phyloP scores from a whole-genome alignment of 2,329 filamentous ascomycete species.

The Huntiella abstrusa region DNA sequence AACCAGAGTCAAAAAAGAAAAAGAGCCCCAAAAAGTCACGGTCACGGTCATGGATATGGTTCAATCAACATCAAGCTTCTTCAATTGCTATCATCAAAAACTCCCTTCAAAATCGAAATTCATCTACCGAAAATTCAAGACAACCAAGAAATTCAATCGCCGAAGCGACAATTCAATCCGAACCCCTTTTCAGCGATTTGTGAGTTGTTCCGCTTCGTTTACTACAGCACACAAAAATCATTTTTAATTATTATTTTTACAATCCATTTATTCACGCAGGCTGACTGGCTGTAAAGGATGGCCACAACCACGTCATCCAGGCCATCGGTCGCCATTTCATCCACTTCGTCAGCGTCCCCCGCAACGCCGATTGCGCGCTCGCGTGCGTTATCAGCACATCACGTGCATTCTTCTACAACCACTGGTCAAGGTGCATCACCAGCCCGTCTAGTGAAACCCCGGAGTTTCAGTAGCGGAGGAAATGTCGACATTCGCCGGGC shows the following conservation, averaged over 20 bases:
- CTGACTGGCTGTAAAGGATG: neutral
- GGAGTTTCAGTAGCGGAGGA: constrained; percentile 3
- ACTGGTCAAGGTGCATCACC: neutral
- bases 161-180: no score
- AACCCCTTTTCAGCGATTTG: neutral
- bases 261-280: neutral
- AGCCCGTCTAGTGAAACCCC: constrained; percentile 1
- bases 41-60: neutral
- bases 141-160: no score
- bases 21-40: no score
- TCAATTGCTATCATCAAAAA: neutral
- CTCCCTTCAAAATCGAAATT: neutral
- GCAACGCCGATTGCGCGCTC: constrained; percentile 3
- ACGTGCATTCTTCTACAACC: neutral
- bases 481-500: constrained; percentile 10
- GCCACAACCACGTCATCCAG: constrained; percentile 8
- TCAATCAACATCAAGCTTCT: neutral
- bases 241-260: neutral
- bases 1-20: no score
- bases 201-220: neutral
- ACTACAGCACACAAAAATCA: neutral
- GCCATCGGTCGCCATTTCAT: constrained; percentile 2
- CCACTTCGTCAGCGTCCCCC: neutral
- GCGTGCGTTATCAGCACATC: constrained; percentile 4
- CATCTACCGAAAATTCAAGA: no score